Percentiles rank a stretch among this genome's conserved stretches.
These are phyloP conservation scores for Phialocephala subalpina DNA, from an alignment of 2,329 filamentous ascomycete species.

Conservation along the genomic window DNA sequence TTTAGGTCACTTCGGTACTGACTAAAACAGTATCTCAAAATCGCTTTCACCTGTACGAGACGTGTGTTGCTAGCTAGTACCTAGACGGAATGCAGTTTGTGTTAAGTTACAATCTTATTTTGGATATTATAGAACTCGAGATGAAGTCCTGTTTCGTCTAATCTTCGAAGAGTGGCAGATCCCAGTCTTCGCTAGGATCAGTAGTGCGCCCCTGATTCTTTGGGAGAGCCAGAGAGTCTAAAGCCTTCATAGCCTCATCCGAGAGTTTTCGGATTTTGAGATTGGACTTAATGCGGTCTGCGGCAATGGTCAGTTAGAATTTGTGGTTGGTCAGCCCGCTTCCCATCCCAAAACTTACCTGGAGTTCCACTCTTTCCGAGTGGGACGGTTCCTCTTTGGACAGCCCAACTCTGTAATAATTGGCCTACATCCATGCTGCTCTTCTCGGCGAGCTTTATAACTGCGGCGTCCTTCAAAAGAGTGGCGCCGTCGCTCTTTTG, in stretches of 20 bases:
- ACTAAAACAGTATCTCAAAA: neutral
- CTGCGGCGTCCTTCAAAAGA: slow-evolving; percentile 61
- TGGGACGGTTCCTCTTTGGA: slow-evolving; percentile 71
- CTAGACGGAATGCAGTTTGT: neutral
- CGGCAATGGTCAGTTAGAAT: slow-evolving; percentile 1
- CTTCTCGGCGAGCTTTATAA: slow-evolving; percentile 67
- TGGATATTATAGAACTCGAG: neutral
- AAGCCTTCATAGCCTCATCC: slow-evolving; percentile 36
- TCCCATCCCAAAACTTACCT: slow-evolving; percentile 23
- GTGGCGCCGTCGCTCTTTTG: slow-evolving; percentile 68
- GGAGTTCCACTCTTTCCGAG: slow-evolving; percentile 73
- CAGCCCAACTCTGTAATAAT: slow-evolving; percentile 74
- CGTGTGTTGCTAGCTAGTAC: neutral
- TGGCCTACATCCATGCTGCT: slow-evolving; percentile 65
- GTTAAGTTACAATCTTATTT: neutral
- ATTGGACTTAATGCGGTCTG: slow-evolving; percentile 55
- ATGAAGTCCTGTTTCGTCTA: neutral
- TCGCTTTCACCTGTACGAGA: neutral
- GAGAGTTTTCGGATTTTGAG: slow-evolving; percentile 25
- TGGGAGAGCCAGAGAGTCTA: slow-evolving; percentile 53
- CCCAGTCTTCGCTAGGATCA: slow-evolving; percentile 67
- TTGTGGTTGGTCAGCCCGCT: neutral
- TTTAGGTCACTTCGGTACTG: neutral
- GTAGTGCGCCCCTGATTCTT: slow-evolving; percentile 68
- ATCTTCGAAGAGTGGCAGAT: slow-evolving; percentile 52